Evolutionary conservation across 2,329 filamentous ascomycete species (phyloP), one percentile per base, ranked within the genome.

Genomic region (Bimuria novae-zelandiae): DNA sequence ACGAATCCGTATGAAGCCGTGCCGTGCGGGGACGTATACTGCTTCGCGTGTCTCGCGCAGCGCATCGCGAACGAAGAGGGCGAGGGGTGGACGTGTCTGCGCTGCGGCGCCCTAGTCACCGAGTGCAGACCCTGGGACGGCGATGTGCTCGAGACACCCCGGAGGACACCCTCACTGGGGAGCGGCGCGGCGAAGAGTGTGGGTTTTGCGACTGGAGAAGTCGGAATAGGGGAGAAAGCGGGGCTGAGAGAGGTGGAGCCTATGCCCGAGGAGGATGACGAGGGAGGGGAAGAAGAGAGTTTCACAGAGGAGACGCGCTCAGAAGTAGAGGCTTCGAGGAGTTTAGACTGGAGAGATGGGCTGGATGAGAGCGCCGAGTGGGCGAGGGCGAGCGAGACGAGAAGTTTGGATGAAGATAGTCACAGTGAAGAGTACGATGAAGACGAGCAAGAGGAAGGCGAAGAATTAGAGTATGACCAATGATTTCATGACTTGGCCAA

Each of bases 1-100:
- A 97, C 93, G 4, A 99, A 97, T 70, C 92, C 94, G 0, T 99
- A 99, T 71, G 91, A 96, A 75, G 85, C 92, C 0, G 84, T 92
- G 2, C 88, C 91, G 0, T 99, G 94, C 66, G 89, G 89, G 0
- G 96, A 92, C 72, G 82, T 97, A 54, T 99, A 97, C 76, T 99
- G 94, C 75, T 99, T 95, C 70, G 90, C 96, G 16, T 99, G 94
- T 68, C 76, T 97, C n/a, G 91, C 92, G 3, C 90, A 92, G 52
- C 85, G 90, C 54, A 82, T 99, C 37, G 93, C 97, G 74, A 85
- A 88, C 4, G 93, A 97, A 74, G 93, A 97, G 71, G 94, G 93
- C 27, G 91, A 97, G 68, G 93, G 93, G 2, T 97, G 92, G 91
- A 83, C 85, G 10, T 99, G 94, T 75, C 77, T 99, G 41, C 84